Conservation (phyloP, 768 basidiomycete genomes). For the Boletus sp. region DNA sequence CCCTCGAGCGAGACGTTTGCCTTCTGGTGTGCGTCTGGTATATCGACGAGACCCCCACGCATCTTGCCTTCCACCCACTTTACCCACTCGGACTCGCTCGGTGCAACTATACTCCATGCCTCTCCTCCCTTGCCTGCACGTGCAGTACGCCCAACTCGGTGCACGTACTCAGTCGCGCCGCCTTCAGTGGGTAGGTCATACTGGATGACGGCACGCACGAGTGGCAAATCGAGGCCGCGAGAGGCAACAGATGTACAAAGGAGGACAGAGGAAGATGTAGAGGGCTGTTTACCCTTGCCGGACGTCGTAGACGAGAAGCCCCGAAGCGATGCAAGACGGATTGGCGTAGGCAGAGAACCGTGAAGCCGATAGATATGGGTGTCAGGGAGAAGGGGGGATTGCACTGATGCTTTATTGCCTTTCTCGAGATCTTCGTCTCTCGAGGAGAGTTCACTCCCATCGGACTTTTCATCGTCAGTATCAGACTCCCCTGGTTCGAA, state of each 20-base stretch:
- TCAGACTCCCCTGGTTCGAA: slow-evolving; percentile 24
- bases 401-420: slow-evolving; percentile 48
- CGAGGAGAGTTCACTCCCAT: slow-evolving; percentile 23
- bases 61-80: slow-evolving; percentile 86
- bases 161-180: slow-evolving; percentile 93
- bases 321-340: slow-evolving; percentile 78
- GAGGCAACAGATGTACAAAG: slow-evolving; percentile 97
- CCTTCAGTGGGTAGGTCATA: slow-evolving; percentile 98
- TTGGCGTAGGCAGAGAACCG: slow-evolving; percentile 81
- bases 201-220: slow-evolving; percentile 92
- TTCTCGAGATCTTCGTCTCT: slow-evolving; percentile 26
- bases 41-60: slow-evolving; percentile 44
- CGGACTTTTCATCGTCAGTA: slow-evolving; percentile 23
- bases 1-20: slow-evolving; percentile 51
- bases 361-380: slow-evolving; percentile 86
- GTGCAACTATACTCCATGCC: slow-evolving; percentile 89
- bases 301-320: slow-evolving; percentile 59
- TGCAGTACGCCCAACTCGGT: slow-evolving; percentile 95
- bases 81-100: slow-evolving; percentile 87
- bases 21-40: slow-evolving; percentile 29
- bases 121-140: slow-evolving; percentile 95
- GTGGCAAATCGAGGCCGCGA: slow-evolving; percentile 93
- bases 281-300: slow-evolving; percentile 29
- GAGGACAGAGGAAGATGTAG: slow-evolving; percentile 61
- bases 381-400: slow-evolving; percentile 76